Percentiles rank a stretch among this genome's conserved stretches.
phyloP scores from a whole-genome alignment of 192 early-diverging fungal genomes.

The Coemansia sp. region DNA sequence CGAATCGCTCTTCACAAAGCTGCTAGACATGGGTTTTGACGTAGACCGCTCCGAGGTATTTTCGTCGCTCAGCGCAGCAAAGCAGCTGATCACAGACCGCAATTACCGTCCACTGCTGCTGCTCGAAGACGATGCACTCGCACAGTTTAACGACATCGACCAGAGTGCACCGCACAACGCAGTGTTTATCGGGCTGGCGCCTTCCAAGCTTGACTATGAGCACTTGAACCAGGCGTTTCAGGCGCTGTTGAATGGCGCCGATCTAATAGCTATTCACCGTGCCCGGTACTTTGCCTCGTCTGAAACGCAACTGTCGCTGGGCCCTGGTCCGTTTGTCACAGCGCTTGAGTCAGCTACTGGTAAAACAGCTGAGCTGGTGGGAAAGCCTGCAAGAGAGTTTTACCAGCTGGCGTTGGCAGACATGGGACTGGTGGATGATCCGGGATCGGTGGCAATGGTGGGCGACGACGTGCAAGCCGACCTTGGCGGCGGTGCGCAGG shows the following conservation, averaged over 20 bases:
- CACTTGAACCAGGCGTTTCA: constrained; percentile 78
- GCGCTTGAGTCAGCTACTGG: constrained; percentile 80
- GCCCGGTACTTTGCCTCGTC: constrained; percentile 72
- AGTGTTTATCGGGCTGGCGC: constrained; percentile 83
- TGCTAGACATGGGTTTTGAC: constrained; percentile 67
- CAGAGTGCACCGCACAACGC: constrained; percentile 61
- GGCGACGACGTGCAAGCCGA: constrained; percentile 87
- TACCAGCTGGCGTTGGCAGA: constrained; percentile 75
- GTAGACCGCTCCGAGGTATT: constrained; percentile 65
- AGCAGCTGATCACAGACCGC: constrained; percentile 57
- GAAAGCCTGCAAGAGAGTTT: constrained; percentile 77
- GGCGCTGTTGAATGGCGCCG: constrained; percentile 59
- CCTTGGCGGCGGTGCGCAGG: constrained; percentile 75
- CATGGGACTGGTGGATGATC: constrained; percentile 55
- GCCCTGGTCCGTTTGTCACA: constrained; percentile 87
- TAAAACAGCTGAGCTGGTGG: constrained; percentile 66
- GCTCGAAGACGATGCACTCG: constrained; percentile 68
- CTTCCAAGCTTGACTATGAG: constrained; percentile 48
- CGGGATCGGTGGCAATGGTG: constrained; percentile 72
- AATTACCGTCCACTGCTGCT: constrained; percentile 71
- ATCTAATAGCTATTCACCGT: constrained; percentile 81
- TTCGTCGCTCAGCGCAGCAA: constrained; percentile 78
- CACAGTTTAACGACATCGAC: constrained; percentile 67
- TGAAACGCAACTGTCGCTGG: constrained; percentile 63
- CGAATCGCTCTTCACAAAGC: constrained; percentile 56